phyloP scores from a whole-genome alignment of 2,329 filamentous ascomycete genomes.

The Fusarium sp. region DNA sequence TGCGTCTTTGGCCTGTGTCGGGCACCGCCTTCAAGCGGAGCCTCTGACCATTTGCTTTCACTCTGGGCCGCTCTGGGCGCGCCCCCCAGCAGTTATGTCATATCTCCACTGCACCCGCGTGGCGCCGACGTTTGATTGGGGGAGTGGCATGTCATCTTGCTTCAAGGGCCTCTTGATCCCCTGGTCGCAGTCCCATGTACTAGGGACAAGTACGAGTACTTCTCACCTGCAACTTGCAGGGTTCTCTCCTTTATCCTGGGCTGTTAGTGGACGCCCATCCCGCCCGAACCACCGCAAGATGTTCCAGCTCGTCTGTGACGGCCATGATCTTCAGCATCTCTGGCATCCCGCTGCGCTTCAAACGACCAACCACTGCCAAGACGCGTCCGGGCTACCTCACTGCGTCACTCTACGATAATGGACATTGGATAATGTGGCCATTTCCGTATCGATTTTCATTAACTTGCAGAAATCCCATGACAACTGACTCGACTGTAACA shows the following conservation, averaged over 20 bases:
- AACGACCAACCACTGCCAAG: slow-evolving; percentile 35
- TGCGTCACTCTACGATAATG: slow-evolving; percentile 25
- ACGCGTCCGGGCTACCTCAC: slow-evolving; percentile 13
- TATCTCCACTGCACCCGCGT: slow-evolving; percentile 40
- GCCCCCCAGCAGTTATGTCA: slow-evolving; percentile 43
- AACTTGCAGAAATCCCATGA: slow-evolving; percentile 9
- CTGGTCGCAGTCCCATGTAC: slow-evolving; percentile 36
- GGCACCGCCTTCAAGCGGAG: slow-evolving; percentile 32
- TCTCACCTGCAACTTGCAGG: slow-evolving; percentile 22
- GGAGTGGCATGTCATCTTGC: slow-evolving; percentile 47
- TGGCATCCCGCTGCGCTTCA: slow-evolving; percentile 10
- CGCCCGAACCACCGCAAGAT: slow-evolving; percentile 38
- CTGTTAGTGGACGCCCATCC: slow-evolving; percentile 36
- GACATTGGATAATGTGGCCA: slow-evolving; percentile 3
- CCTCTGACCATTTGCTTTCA: slow-evolving; percentile 29
- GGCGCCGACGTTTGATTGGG: slow-evolving; percentile 40
- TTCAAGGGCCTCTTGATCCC: slow-evolving; percentile 38
- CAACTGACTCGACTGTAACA: slow-evolving; percentile 6
- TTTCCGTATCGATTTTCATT: slow-evolving; percentile 14
- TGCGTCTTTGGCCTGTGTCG: slow-evolving; percentile 30
- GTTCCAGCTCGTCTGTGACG: slow-evolving; percentile 29
- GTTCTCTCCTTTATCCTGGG: slow-evolving; percentile 29
- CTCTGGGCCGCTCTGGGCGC: slow-evolving; percentile 22
- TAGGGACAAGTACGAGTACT: slow-evolving; percentile 36
- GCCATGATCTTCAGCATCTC: slow-evolving; percentile 41